These are phyloP conservation scores for Chrysopogon serrulatus DNA, from an alignment of 176 grass and related monocot genomes.

Conservation along the genomic window DNA sequence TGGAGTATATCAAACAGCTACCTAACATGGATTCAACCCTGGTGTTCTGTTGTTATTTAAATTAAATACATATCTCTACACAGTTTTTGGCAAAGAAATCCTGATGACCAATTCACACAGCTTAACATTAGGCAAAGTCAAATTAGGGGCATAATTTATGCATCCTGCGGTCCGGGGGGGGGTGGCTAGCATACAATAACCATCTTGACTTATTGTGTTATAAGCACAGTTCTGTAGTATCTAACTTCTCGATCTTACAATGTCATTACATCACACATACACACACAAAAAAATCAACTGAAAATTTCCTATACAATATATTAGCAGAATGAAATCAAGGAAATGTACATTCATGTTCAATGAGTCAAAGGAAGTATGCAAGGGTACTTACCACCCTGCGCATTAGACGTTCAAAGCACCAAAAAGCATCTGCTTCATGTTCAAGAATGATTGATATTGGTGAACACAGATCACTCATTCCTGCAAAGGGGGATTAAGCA, in stretches of 20 bases:
- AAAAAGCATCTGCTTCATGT: slow-evolving; percentile 98
- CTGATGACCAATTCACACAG: neutral
- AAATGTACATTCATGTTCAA: neutral
- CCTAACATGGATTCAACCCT: neutral
- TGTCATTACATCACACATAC: neutral
- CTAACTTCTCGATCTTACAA: neutral
- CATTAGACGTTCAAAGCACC: slow-evolving; percentile 99
- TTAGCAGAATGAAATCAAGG: slow-evolving; percentile 7
- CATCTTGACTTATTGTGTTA: slow-evolving; percentile 1
- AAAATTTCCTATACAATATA: neutral
- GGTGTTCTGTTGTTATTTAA: neutral
- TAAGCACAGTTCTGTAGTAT: neutral
- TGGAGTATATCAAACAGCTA: neutral
- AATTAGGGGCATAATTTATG: neutral
- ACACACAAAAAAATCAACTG: neutral
- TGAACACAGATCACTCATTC: slow-evolving; percentile 99
- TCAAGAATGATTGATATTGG: slow-evolving; percentile 88
- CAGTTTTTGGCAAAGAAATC: neutral
- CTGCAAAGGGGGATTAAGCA: slow-evolving; percentile 40
- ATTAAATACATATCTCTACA: slow-evolving; percentile 5
- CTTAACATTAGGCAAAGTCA: neutral
- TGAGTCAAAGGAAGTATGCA: neutral
- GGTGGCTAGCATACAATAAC: neutral
- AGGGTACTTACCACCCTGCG: slow-evolving; percentile 70
- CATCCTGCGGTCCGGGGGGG: too few relatives aligned